Evolutionary conservation across 345 rosid species (phyloP), one percentile per base, ranked within the genome.

Genomic region (Raphanus raphanistrum): DNA sequence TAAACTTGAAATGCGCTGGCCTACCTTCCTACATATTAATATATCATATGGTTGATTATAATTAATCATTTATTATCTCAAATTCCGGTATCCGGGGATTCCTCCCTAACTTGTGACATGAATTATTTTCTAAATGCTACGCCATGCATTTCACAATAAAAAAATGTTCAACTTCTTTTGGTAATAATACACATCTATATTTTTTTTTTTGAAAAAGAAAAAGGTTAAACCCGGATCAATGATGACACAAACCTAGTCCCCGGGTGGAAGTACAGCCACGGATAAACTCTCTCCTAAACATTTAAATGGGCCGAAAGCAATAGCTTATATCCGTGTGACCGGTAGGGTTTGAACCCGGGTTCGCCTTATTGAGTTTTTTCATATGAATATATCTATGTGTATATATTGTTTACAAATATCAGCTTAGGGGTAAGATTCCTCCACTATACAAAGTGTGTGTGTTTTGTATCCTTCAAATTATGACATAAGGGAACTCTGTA

Each of bases 1-100:
- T 41, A 66, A 21, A 78, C 63, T 66, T 21, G 50, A 72, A 72
- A 72, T 76, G 68, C 70, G 66, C 36, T 70, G 79, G 76, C 72
- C 70, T 57, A 68, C 73, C 66, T 32, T 73, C 55, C 77, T 59
- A 71, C 43, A 71, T 41, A 64, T 55, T 64, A 54, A 12, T 63
- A 63, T 63, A 60, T 2, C 16, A 70, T 6, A n/a, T 10, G 63
- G 41, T 50, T 25, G 31, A 25, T 27, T 50, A 68, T 3, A 31
- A 13, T 68, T 12, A 68, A 45, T 29, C 2, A 41, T 75, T 59
- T 28, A 36, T 38, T 10, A 28, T 17, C 25, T 43, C 67, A 12
- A 17, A 58, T 58, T 59, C 33, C 16, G 68, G 68, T 29, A 29
- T 6, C 58, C 57, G 66, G 67, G 26, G 36, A 75, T 31, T 43